Base-by-base conservation (phyloP, 768 basidiomycete species). In the Tephrocybe rancida region DNA sequence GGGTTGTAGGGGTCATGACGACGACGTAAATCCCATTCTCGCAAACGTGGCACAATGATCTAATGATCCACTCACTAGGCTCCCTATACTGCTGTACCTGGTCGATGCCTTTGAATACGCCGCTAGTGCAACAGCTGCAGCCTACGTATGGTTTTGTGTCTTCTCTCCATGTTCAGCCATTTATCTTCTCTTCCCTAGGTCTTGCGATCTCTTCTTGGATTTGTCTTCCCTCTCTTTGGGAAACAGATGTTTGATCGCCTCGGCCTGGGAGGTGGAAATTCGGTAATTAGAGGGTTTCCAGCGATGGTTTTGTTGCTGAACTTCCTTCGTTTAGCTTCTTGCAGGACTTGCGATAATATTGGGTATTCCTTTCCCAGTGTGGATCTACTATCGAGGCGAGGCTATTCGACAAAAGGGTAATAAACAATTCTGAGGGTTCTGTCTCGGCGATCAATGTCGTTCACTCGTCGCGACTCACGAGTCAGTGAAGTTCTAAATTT, bases 301-400 rank as follows among this genome's bases (percentile, higher is more conserved):
- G n/a, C n/a, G n/a, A n/a, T n/a, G n/a, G n/a, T n/a, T n/a, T n/a
- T n/a, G n/a, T 56, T 73, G 16, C 64, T 89, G 3, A 37, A 50
- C 14, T 27, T 9, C 14, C 27, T 9, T 32, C 18, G 5, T 30
- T 13, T 9, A 51, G 50, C 50, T 51, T 3, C 50, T 51, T 25
- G 88, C 82, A 2, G 87, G 81, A 32, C 64, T 85, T n/a, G 76
- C 78, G 38, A 78, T 84, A 19, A 50, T 83, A 21, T 62, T 85
- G 9, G 88, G 87, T 10, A 84, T 88, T 50, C 87, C 88, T 0
- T 89, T 89, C 70, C 87, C 88, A 0, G 67, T 88, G 1, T 88
- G 79, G 80, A 76, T 90, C 14, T 90, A 84, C 69, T 87, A 75
- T 71, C 70, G 76, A 37, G 88, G 88, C 45, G 88, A 84, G 63